Conservation (phyloP, 768 basidiomycete species). For the Phlebiopsis gigantea region DNA sequence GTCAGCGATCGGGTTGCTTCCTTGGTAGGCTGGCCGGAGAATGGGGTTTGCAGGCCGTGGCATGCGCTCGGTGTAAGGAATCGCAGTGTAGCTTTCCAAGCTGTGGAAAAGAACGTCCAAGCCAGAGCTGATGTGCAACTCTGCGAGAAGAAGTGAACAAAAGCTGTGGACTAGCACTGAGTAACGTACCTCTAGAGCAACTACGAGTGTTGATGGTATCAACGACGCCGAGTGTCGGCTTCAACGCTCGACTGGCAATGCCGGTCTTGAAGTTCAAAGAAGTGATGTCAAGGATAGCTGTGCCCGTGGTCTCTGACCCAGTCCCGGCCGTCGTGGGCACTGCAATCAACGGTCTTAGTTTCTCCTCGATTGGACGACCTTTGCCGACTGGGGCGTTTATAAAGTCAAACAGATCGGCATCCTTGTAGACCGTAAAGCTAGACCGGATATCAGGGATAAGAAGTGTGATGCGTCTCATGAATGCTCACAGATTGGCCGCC, state of each 20-base stretch:
- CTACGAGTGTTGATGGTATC: conserved; percentile 89
- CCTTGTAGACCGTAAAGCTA: conserved; percentile 87
- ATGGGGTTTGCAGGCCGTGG: conserved; percentile 91
- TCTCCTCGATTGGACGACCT: conserved; percentile 74
- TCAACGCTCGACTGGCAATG: conserved; percentile 87
- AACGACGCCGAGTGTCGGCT: conserved; percentile 74
- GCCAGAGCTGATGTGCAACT: conserved; percentile 91
- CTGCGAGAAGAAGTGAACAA: conserved; percentile 84
- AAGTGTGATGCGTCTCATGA: background rate
- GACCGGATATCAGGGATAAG: background rate
- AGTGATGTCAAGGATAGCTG: conserved; percentile 91
- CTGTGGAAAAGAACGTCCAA: conserved; percentile 96
- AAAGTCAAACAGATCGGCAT: conserved; percentile 91
- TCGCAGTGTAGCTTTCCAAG: conserved; percentile 90
- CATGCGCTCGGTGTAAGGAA: conserved; percentile 88
- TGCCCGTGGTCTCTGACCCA: conserved; percentile 92
- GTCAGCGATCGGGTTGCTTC: conserved; percentile 91
- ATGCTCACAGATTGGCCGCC: conserved; percentile 76
- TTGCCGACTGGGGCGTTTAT: conserved; percentile 96
- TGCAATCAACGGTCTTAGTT: conserved; percentile 80
- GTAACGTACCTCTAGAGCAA: conserved; percentile 48
- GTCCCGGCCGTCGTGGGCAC: conserved; percentile 81
- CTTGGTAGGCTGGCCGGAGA: conserved; percentile 88
- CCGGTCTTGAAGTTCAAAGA: conserved; percentile 94
- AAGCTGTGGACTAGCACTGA: conserved; percentile 31